These are phyloP conservation scores for Fusarium virguliforme DNA, from an alignment of 2,329 filamentous ascomycete species.

Conservation along the genomic window DNA sequence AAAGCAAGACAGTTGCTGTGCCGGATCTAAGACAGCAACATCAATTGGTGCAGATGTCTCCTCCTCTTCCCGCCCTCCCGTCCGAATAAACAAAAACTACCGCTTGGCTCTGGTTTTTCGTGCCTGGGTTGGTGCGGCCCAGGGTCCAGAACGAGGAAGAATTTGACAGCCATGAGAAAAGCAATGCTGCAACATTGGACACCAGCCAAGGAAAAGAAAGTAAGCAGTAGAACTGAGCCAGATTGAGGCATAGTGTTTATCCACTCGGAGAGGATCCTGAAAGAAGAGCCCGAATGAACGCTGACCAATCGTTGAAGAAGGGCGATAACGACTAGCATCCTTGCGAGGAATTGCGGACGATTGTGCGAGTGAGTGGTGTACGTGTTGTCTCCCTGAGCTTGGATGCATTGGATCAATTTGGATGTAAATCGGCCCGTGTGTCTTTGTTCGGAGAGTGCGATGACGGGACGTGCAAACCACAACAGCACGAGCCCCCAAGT, in stretches of 20 bases:
- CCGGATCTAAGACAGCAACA: slow-evolving; percentile 40
- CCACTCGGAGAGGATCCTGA: slow-evolving; percentile 45
- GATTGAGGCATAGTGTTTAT: slow-evolving; percentile 40
- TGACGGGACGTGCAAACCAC: slow-evolving; percentile 45
- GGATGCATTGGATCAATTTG: slow-evolving; percentile 24
- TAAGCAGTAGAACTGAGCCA: slow-evolving; percentile 39
- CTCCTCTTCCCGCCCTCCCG: slow-evolving; percentile 22
- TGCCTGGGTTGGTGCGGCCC: slow-evolving; percentile 16
- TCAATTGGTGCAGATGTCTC: slow-evolving; percentile 31
- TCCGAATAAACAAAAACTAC: slow-evolving; percentile 18
- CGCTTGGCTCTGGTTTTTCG: slow-evolving; percentile 19
- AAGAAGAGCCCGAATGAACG: slow-evolving; percentile 30
- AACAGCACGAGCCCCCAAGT: slow-evolving; percentile 28
- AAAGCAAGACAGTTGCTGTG: slow-evolving; percentile 34
- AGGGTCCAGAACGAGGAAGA: slow-evolving; percentile 23
- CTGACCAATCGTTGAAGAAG: slow-evolving; percentile 46
- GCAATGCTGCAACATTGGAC: slow-evolving; percentile 33
- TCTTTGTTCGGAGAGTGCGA: slow-evolving; percentile 47
- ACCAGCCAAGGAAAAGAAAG: slow-evolving; percentile 35
- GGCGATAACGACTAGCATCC: slow-evolving; percentile 40
- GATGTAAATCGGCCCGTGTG: slow-evolving; percentile 42
- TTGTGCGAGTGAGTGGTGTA: slow-evolving; percentile 16
- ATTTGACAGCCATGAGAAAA: slow-evolving; percentile 36
- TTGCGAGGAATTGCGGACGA: slow-evolving; percentile 30
- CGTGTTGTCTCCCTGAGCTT: slow-evolving; percentile 21